phyloP scores from a whole-genome alignment of 78 protist species.

The Cavenderia fasciculata region DNA sequence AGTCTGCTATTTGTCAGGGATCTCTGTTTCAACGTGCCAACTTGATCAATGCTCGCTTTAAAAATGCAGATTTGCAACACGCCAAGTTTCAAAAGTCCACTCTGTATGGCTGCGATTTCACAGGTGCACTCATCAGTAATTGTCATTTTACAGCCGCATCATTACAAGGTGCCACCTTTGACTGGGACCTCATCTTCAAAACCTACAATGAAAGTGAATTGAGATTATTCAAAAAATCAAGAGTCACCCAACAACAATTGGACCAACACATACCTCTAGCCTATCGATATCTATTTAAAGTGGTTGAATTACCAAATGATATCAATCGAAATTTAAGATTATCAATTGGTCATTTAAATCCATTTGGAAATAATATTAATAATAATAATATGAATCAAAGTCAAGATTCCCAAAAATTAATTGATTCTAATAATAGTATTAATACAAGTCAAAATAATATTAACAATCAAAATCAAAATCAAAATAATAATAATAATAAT shows the following conservation, averaged over 20 bases:
- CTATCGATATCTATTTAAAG: neutral
- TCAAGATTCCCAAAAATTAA: no score
- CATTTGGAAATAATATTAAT: neutral
- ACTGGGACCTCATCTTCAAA: no score
- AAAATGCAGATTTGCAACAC: constrained; percentile 23
- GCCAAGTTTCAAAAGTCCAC: constrained; percentile 69
- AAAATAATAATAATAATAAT: neutral
- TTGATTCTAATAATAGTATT: no score
- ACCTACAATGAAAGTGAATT: neutral
- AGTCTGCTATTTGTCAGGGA: constrained; percentile 25
- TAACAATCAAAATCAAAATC: no score
- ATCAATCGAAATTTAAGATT: neutral
- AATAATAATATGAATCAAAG: constrained; percentile 14
- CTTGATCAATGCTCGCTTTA: constrained; percentile 32
- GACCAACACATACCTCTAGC: constrained; percentile 6
- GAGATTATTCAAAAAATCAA: constrained; percentile 10
- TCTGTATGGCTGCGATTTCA: constrained; percentile 37
- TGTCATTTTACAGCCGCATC: constrained; percentile 21
- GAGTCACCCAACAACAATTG: constrained; percentile 11
- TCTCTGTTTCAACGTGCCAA: constrained; percentile 47
- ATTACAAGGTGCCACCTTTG: neutral
- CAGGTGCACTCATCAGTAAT: constrained; percentile 39
- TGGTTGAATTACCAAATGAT: neutral
- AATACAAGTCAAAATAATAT: neutral
- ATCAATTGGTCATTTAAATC: neutral